Evolutionary conservation across 495 filamentous ascomycete species (phyloP).

Genomic region (Hamigera avellanea): DNA sequence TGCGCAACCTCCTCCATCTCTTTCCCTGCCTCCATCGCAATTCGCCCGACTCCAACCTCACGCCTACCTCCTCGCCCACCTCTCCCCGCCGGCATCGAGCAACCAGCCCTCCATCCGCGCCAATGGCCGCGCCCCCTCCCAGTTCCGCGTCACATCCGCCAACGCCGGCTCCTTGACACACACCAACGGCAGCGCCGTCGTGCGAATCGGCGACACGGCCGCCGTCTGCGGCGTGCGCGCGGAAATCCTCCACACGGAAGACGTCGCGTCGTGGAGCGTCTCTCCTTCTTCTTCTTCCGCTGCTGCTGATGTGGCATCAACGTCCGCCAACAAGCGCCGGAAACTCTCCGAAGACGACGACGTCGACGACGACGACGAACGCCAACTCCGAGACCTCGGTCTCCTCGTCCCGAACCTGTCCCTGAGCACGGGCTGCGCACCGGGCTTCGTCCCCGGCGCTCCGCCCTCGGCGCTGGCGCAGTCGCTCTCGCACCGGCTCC

Average conservation of each 20-base stretch:
- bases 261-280: conserved; percentile 54
- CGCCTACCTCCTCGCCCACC: conserved; percentile 80
- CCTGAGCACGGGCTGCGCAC: conserved; percentile 76
- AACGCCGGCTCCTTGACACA: conserved; percentile 78
- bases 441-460: conserved; percentile 70
- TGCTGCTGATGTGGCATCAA: too few species aligned
- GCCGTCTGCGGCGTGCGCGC: conserved; percentile 84
- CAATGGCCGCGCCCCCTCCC: conserved; percentile 60
- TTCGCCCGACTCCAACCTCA: conserved; percentile 85
- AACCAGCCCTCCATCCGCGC: conserved; percentile 52
- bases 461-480: conserved; percentile 74
- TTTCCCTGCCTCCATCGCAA: conserved; percentile 66
- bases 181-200: conserved; percentile 77
- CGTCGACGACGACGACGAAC: conserved; percentile 36
- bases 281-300: conserved; percentile 19
- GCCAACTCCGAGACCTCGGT: conserved; percentile 45
- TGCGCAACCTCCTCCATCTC: too few species aligned
- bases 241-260: conserved; percentile 63
- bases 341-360: conserved; percentile 12
- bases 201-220: conserved; percentile 78
- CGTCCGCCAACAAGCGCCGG: conserved; percentile 21
- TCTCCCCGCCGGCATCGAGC: conserved; percentile 47
- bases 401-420: conserved; percentile 90
- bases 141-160: conserved; percentile 56
- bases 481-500: conserved; percentile 64